Percentiles rank a stretch among this genome's conserved stretches.
Conservation (phyloP, 2,329 filamentous ascomycete genomes). For the Phoma sp. region DNA sequence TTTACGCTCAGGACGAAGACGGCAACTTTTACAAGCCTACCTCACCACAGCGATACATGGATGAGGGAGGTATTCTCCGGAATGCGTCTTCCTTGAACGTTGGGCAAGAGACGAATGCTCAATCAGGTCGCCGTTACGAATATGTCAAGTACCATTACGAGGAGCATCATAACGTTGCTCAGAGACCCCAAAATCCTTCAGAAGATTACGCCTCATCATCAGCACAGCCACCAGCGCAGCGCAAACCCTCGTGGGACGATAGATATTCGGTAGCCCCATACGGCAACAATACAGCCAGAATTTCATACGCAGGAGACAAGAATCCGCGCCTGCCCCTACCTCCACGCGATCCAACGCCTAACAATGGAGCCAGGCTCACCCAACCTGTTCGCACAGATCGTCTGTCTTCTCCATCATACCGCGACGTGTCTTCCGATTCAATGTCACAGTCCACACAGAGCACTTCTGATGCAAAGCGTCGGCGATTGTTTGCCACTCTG, state of each 20-base stretch:
- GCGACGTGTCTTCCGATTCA: neutral
- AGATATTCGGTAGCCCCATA: too few relatives aligned
- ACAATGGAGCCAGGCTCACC: neutral
- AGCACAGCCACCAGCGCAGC: too few relatives aligned
- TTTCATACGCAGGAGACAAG: too few relatives aligned
- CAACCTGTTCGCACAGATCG: neutral
- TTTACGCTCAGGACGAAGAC: slow-evolving; percentile 9
- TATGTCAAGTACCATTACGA: neutral
- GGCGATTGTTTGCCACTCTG: too few relatives aligned
- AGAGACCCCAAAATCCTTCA: too few relatives aligned
- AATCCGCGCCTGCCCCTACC: neutral
- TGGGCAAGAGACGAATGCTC: neutral
- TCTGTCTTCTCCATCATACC: neutral
- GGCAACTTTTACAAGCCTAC: slow-evolving; percentile 13
- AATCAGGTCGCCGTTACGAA: too few relatives aligned
- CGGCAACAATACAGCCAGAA: too few relatives aligned
- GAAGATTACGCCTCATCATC: too few relatives aligned
- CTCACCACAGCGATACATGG: neutral
- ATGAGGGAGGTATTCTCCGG: neutral
- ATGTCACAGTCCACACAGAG: neutral
- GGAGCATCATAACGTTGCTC: too few relatives aligned
- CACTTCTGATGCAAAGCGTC: neutral
- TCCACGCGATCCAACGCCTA: neutral
- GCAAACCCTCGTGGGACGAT: too few relatives aligned
- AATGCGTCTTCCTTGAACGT: neutral